Evolutionary conservation across 2,329 filamentous ascomycete genomes (phyloP).

Genomic region (Alternaria novae-zelandiae): DNA sequence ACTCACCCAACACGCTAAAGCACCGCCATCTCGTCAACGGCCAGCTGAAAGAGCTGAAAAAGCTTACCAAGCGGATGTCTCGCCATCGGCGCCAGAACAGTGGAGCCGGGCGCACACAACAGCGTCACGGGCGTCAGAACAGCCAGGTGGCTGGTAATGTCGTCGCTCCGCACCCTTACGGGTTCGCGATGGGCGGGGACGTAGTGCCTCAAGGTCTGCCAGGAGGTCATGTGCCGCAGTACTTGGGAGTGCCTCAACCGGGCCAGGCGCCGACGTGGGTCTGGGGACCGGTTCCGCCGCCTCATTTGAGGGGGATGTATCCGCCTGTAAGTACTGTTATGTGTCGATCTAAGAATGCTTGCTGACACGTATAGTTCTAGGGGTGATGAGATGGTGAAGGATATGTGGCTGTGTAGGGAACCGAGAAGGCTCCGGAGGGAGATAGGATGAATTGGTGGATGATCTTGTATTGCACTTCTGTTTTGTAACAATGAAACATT

Average conservation of each 20-base stretch:
- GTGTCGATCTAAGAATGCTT: background rate
- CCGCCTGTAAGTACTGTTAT: background rate
- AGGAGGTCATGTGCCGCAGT: background rate
- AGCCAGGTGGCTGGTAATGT: background rate
- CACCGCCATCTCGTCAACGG: conserved; percentile 6
- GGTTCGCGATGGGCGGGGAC: background rate
- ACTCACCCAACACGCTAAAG: background rate
- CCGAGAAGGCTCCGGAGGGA: too few species aligned
- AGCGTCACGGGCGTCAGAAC: background rate
- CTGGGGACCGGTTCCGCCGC: background rate
- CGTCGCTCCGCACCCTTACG: accelerated
- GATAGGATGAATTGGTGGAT: too few species aligned
- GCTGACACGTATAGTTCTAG: background rate
- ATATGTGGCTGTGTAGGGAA: too few species aligned
- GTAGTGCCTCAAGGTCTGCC: background rate
- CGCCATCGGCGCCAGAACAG: background rate
- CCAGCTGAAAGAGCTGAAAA: background rate
- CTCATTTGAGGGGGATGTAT: background rate
- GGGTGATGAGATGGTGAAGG: background rate
- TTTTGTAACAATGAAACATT: too few species aligned
- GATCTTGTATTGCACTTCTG: too few species aligned
- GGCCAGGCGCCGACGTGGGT: background rate
- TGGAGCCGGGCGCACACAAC: background rate
- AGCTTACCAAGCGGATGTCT: background rate
- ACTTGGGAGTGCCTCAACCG: background rate